Conservation (phyloP, 768 basidiomycete genomes). For the Lactarius vividus region DNA sequence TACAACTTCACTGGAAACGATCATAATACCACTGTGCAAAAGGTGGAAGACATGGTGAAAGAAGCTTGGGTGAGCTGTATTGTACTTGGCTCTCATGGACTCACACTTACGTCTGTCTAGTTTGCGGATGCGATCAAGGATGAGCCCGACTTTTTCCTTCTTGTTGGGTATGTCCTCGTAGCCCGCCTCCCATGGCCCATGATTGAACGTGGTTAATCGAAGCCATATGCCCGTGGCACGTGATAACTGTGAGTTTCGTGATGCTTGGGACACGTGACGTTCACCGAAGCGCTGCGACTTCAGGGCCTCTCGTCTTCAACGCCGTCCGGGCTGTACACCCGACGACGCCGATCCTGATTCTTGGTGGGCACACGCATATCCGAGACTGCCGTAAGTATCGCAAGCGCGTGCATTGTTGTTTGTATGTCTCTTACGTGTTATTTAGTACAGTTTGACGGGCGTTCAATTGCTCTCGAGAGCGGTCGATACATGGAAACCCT, state of each 20-base stretch:
- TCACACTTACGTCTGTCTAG: constrained; percentile 36
- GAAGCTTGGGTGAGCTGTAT: constrained; percentile 63
- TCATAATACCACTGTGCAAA: constrained; percentile 70
- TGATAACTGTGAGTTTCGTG: constrained; percentile 54
- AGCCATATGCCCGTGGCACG: constrained; percentile 82
- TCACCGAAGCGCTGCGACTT: background rate
- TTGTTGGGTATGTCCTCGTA: constrained; percentile 52
- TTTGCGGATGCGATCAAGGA: constrained; percentile 76
- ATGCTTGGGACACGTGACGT: background rate
- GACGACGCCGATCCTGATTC: constrained; percentile 74
- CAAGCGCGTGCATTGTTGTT: background rate
- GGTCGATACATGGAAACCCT: constrained; percentile 93
- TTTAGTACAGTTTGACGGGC: constrained; percentile 61
- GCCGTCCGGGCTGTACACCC: constrained; percentile 73
- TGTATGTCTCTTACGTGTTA: background rate
- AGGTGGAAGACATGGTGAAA: constrained; percentile 70
- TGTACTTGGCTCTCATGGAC: background rate
- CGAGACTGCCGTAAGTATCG: constrained; percentile 67
- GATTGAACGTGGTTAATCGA: background rate
- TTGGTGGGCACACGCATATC: constrained; percentile 81
- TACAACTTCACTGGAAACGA: constrained; percentile 75
- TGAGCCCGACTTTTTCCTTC: constrained; percentile 79
- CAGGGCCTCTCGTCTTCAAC: constrained; percentile 71
- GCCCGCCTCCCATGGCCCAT: background rate
- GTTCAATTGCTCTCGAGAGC: constrained; percentile 79